A percentile compares a stretch with the other conserved stretches of the same genome.
Conservation (phyloP, 139 green algal genomes). For the Chlorella sp. region DNA sequence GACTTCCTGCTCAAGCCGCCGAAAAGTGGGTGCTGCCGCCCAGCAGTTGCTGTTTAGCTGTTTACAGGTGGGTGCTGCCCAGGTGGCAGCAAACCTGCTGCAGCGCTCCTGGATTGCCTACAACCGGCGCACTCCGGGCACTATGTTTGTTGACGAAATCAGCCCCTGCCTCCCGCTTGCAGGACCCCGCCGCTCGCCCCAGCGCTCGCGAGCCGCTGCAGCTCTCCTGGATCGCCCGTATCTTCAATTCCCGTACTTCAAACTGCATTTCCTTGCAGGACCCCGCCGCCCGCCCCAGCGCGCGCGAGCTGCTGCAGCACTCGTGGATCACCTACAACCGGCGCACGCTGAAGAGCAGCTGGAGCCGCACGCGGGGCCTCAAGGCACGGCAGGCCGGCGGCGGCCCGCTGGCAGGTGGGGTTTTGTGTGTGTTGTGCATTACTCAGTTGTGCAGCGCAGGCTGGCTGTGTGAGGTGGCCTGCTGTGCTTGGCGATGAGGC, state of each 20-base stretch:
- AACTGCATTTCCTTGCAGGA: constrained; percentile 68
- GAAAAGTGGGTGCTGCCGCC: not conserved
- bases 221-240: no score
- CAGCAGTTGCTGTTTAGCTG: not conserved
- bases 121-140: not conserved
- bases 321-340: constrained; percentile 83
- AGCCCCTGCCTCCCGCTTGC: no score
- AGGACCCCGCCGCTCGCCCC: constrained; percentile 84
- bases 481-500: no score
- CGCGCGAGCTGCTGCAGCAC: constrained; percentile 83
- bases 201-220: constrained; percentile 78
- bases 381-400: not conserved
- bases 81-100: not conserved
- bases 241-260: no score
- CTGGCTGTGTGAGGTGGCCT: no score
- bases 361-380: constrained; percentile 60
- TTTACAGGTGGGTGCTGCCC: not conserved
- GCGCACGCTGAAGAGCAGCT: constrained; percentile 73
- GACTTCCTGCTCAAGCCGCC: no score
- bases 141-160: no score
- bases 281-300: constrained; percentile 73
- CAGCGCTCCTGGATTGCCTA: no score
- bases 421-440: no score
- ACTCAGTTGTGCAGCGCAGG: no score
- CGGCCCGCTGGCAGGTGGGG: constrained; percentile 11